Evolutionary conservation across 2,329 filamentous ascomycete species (phyloP).

Genomic region (Neofusicoccum parvum): DNA sequence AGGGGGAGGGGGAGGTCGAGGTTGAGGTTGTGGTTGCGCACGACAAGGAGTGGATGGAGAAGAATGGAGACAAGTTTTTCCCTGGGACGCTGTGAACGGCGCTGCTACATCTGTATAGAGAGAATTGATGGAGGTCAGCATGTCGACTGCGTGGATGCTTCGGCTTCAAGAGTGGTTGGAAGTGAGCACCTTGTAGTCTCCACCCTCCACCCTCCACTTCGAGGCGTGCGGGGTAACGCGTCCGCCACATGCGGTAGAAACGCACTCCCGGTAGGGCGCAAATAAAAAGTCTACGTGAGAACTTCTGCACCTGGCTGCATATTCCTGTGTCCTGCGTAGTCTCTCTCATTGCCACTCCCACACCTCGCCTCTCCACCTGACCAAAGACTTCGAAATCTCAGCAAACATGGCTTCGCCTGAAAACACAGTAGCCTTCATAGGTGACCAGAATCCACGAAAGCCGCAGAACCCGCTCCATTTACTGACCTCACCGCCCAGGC

Average conservation of each 20-base stretch:
- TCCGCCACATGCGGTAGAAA: neutral
- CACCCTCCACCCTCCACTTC: neutral
- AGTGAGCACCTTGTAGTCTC: neutral
- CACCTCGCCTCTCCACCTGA: too few species aligned
- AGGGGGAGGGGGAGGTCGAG: constrained; percentile 42
- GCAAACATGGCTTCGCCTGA: neutral
- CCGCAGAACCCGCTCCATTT: too few species aligned
- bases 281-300: neutral
- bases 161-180: neutral
- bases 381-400: too few species aligned
- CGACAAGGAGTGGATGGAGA: constrained; percentile 51
- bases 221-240: neutral
- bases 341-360: too few species aligned
- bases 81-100: constrained; percentile 30
- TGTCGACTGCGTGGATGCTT: neutral
- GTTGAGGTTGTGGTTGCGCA: constrained; percentile 51
- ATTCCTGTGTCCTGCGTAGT: too few species aligned
- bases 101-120: neutral
- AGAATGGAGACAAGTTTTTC: constrained; percentile 36
- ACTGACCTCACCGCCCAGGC: constrained; percentile 31
- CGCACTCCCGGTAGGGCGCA: neutral
- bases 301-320: too few species aligned
- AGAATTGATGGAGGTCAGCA: too few species aligned
- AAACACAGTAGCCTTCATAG: constrained; percentile 4
- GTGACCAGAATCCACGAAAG: neutral